Conservation (phyloP, 176 grass and related monocot species). For the Pontederia paniculata region DNA sequence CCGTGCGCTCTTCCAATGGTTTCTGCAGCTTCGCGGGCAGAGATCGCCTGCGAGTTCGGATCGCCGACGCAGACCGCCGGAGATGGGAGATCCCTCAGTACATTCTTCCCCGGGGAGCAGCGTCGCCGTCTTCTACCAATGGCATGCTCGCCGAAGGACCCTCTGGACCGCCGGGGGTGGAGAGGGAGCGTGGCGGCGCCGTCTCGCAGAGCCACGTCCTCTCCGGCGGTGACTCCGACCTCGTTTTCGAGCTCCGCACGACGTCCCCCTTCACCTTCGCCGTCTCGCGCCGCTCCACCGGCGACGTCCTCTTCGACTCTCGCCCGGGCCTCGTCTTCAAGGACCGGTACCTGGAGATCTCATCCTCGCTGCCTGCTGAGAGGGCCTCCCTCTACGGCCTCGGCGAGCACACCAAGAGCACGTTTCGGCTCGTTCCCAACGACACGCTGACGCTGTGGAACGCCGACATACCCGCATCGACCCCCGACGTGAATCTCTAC, state of each 20-base stretch:
- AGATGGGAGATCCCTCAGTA: conserved; percentile 74
- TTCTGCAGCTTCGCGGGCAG: conserved; percentile 45
- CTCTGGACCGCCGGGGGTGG: not conserved
- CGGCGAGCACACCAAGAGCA: conserved; percentile 74
- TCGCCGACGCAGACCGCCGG: conserved; percentile 42
- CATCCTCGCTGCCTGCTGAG: conserved; percentile 29
- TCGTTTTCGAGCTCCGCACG: conserved; percentile 32
- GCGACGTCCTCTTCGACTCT: conserved; percentile 60
- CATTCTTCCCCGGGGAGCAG: conserved; percentile 35
- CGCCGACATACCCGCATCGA: conserved; percentile 28
- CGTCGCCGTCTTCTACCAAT: not conserved
- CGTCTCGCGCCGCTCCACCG: conserved; percentile 50
- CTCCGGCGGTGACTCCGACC: conserved; percentile 31
- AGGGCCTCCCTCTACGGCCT: conserved; percentile 61
- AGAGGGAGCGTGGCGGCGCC: not conserved
- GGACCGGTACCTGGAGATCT: conserved; percentile 66
- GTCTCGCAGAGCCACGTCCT: conserved; percentile 26
- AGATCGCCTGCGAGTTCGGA: conserved; percentile 54
- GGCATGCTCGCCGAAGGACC: not conserved
- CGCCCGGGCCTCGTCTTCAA: conserved; percentile 36
- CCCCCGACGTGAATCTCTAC: conserved; percentile 54
- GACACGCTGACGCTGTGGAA: conserved; percentile 81
- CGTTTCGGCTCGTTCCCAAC: conserved; percentile 39
- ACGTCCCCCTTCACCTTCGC: conserved; percentile 57
- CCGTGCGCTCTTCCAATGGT: not conserved